Evolutionary conservation across 441 rosid species (phyloP), one percentile per base, ranked within the genome.

Genomic region (Pelargonium exstipulatum): DNA sequence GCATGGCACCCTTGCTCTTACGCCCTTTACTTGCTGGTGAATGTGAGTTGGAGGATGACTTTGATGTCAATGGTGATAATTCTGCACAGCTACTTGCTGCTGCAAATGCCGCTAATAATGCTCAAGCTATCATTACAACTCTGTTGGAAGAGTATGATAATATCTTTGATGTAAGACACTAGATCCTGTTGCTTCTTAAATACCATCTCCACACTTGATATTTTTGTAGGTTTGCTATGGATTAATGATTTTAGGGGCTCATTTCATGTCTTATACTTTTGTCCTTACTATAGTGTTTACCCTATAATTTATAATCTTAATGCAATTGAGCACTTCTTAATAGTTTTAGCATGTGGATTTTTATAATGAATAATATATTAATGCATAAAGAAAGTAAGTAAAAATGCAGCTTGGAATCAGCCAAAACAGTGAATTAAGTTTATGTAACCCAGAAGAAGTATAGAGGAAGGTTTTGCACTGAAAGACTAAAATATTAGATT

Each of bases 61-160:
- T 89, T 77, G 99, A 90, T 76, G 58, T 79, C 22, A 85, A 85
- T 76, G 96, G 91, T 65, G 98, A 92, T 80, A 89, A 80, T 82
- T 90, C 99, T 65, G 91, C 98, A 18, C 99, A 92, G 89, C 97
- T 95, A 85, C 92, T 95, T 77, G 97, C 99, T 86, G 99, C 99
- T 72, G 98, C 99, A 63, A 95, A 85, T 83, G 99, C 99, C 71
- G 99, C 98, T 64, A 92, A 92, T 79, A 90, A 89, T 76, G 99
- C 98, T 64, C 98, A 95, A 83, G 95, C 92, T 75, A 88, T 92
- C 76, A 81, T 92, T 77, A 81, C 97, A 57, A 84, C 86, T 60
- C 91, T 95, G 72, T 68, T 95, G 75, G 99, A 95, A 86, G 98
- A 95, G 77, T 90, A 90, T 68, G 92, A 87, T 64, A 92, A 80